These are phyloP conservation scores for Chytriomyces sp. DNA, from an alignment of 192 early-diverging fungal species.

Conservation along the genomic window DNA sequence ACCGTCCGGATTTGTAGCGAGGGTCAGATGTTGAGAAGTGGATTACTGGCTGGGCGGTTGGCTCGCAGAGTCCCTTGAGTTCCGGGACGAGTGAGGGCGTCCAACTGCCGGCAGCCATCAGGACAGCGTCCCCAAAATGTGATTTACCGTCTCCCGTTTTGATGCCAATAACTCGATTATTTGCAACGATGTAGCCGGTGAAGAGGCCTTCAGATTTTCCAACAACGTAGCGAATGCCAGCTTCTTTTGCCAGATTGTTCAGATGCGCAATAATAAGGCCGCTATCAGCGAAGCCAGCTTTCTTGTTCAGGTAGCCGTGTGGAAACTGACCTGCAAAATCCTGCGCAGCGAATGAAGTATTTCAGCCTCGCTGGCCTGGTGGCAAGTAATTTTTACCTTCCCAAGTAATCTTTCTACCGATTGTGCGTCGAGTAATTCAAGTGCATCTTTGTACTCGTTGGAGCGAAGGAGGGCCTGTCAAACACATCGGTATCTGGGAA, in stretches of 20 bases:
- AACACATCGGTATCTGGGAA: background rate
- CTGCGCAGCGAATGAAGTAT: background rate
- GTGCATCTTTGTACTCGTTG: background rate
- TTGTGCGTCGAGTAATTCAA: background rate
- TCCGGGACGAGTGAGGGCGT: constrained; percentile 48
- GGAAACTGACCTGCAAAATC: background rate
- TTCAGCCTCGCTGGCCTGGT: background rate
- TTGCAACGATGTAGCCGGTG: background rate
- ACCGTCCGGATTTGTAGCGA: constrained; percentile 17
- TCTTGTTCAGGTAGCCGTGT: constrained; percentile 20
- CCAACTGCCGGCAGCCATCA: constrained; percentile 58
- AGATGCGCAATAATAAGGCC: background rate
- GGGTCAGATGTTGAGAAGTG: constrained; percentile 46
- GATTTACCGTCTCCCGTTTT: constrained; percentile 42
- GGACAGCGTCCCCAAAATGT: constrained; percentile 42
- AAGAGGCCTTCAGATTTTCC: constrained; percentile 19
- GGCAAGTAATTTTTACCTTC: background rate
- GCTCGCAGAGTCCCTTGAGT: constrained; percentile 35
- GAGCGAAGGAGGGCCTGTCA: background rate
- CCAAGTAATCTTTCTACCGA: background rate
- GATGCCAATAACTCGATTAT: constrained; percentile 38
- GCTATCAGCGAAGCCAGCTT: constrained; percentile 30
- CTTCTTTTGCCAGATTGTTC: background rate
- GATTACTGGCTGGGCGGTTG: constrained; percentile 57
- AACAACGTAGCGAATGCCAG: constrained; percentile 10